phyloP scores from a whole-genome alignment of 2,329 filamentous ascomycete genomes.

The Botrytis sinoallii region DNA sequence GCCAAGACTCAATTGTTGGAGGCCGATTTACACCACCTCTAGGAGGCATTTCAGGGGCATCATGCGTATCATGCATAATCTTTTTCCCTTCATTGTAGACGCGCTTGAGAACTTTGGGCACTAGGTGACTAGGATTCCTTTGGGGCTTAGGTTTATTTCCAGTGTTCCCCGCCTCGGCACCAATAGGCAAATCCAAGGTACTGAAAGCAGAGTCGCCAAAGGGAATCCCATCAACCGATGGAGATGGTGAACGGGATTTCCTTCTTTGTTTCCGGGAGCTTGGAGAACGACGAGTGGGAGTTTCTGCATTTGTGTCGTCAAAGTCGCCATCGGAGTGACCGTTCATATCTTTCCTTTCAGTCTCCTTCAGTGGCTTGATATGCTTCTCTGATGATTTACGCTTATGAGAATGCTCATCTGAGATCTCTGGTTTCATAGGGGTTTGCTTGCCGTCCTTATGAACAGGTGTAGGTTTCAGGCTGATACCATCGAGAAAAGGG shows the following conservation, averaged over 20 bases:
- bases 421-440: slow-evolving; percentile 18
- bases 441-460: slow-evolving; percentile 26
- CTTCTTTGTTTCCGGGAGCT: slow-evolving; percentile 26
- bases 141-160: slow-evolving; percentile 46
- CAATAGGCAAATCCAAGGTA: slow-evolving; percentile 55
- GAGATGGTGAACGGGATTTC: slow-evolving; percentile 29
- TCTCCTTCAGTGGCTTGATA: slow-evolving; percentile 25
- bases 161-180: slow-evolving; percentile 48
- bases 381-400: slow-evolving; percentile 30
- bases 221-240: slow-evolving; percentile 59
- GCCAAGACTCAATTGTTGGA: slow-evolving; percentile 63
- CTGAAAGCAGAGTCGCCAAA: slow-evolving; percentile 66
- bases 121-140: slow-evolving; percentile 56
- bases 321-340: slow-evolving; percentile 1
- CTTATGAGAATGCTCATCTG: slow-evolving; percentile 21
- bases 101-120: slow-evolving; percentile 63
- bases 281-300: slow-evolving; percentile 28
- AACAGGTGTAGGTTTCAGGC: slow-evolving; percentile 30
- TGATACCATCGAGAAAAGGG: slow-evolving; percentile 34
- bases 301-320: slow-evolving; percentile 1
- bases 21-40: slow-evolving; percentile 54
- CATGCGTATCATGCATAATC: slow-evolving; percentile 59
- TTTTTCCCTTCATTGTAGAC: slow-evolving; percentile 63
- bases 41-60: slow-evolving; percentile 43
- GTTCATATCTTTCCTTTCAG: not conserved